Evolutionary conservation across 2,329 filamentous ascomycete genomes (phyloP).

Genomic region (Clarireedia monteithiana): DNA sequence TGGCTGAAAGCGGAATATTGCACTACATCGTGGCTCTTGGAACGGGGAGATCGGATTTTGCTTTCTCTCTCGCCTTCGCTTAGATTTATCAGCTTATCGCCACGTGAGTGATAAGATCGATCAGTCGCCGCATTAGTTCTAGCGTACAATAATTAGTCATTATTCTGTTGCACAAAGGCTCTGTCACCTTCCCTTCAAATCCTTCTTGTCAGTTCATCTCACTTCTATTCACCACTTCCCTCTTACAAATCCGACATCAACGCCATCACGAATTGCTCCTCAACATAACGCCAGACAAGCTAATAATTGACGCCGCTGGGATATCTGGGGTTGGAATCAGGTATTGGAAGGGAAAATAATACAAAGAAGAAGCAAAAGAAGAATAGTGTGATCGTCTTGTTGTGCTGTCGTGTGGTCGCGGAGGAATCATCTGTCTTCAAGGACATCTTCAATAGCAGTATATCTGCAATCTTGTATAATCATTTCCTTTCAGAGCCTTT

Average conservation of each 20-base stretch:
- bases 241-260: not conserved
- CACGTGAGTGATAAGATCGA: too few relatives aligned
- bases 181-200: conserved; percentile 2
- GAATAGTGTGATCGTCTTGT: conserved; percentile 5
- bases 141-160: not conserved
- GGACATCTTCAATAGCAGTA: conserved; percentile 23
- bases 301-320: not conserved
- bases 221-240: not conserved
- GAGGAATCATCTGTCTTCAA: conserved; percentile 17
- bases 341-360: conserved; percentile 6
- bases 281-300: not conserved
- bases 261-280: not conserved
- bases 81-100: conserved; percentile 1
- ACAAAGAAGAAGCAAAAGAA: conserved; percentile 1
- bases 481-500: conserved; percentile 27
- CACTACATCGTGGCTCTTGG: too few relatives aligned
- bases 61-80: too few relatives aligned
- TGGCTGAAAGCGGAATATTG: too few relatives aligned
- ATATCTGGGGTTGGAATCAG: not conserved
- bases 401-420: conserved; percentile 4
- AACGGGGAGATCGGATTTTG: too few relatives aligned
- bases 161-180: not conserved
- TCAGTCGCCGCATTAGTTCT: not conserved
- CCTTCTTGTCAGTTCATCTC: not conserved
- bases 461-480: conserved; percentile 31